Percentiles rank a stretch among this genome's conserved stretches.
Conservation (phyloP, 164 flowering plant species). For the Magnolia sinica region DNA sequence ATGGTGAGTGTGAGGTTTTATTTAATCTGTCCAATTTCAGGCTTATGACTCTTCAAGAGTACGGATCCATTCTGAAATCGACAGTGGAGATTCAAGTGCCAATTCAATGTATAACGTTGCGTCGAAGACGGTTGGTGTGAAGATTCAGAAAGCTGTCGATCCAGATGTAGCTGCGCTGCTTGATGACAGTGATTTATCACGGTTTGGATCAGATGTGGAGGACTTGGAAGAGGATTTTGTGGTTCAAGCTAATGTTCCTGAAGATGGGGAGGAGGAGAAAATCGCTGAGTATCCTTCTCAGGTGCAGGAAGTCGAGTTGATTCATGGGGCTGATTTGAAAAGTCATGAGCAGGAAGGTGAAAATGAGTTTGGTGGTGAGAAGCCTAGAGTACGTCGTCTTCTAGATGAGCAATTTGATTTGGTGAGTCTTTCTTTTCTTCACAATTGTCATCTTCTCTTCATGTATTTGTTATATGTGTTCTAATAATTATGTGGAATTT, state of each 20-base stretch:
- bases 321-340: slow-evolving; percentile 4
- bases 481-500: neutral
- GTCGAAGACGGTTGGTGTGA: slow-evolving; percentile 51
- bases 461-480: neutral
- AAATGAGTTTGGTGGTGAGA: slow-evolving; percentile 26
- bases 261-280: slow-evolving; percentile 30
- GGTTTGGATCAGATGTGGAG: slow-evolving; percentile 78
- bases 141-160: slow-evolving; percentile 68
- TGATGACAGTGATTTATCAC: slow-evolving; percentile 59
- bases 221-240: slow-evolving; percentile 96
- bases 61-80: slow-evolving; percentile 25
- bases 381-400: slow-evolving; percentile 55
- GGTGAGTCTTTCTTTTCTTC: slow-evolving; percentile 35
- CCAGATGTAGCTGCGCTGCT: slow-evolving; percentile 79
- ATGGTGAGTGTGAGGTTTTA: too few species aligned
- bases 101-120: slow-evolving; percentile 51
- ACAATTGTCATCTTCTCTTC: neutral
- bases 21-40: slow-evolving; percentile 24
- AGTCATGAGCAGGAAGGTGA: slow-evolving; percentile 7
- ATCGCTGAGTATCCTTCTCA: slow-evolving; percentile 1
- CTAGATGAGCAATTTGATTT: slow-evolving; percentile 84
- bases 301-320: slow-evolving; percentile 6
- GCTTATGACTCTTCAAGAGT: slow-evolving; percentile 91
- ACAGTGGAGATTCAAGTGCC: slow-evolving; percentile 30
- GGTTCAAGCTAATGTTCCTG: slow-evolving; percentile 55